Evolutionary conservation across 305 asterid genomes (phyloP).

Genomic region (Nicotiana rustica): DNA sequence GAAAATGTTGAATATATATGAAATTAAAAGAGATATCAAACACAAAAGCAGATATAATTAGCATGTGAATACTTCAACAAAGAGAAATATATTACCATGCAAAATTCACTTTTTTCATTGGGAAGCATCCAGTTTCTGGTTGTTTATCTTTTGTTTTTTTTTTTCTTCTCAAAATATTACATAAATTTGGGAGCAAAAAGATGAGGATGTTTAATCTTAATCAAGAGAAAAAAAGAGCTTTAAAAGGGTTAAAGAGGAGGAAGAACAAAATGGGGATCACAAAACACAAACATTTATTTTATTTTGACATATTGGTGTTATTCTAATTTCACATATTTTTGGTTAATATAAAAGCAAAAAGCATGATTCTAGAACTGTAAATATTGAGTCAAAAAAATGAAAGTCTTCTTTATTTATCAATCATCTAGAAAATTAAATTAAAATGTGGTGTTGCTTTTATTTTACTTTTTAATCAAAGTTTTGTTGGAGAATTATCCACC

Average conservation of each 20-base stretch:
- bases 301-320: not conserved
- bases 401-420: not conserved
- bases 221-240: not conserved
- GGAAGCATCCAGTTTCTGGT: conserved; percentile 1
- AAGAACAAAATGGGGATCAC: conserved; percentile 27
- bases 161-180: not conserved
- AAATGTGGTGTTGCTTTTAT: not conserved
- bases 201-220: not conserved
- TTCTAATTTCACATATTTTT: not conserved
- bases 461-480: not conserved
- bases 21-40: not conserved
- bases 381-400: not conserved
- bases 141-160: not conserved
- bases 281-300: not conserved
- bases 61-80: not conserved
- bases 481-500: no score
- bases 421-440: not conserved
- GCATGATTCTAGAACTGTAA: not conserved
- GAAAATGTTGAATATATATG: not conserved
- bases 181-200: conserved; percentile 7
- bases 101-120: conserved; percentile 13
- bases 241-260: conserved; percentile 12
- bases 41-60: no score
- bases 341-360: not conserved
- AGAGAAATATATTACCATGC: conserved; percentile 22